Evolutionary conservation across 306 rosid species (phyloP), one percentile per base, ranked within the genome.

Genomic region (Begonia peltatifolia): DNA sequence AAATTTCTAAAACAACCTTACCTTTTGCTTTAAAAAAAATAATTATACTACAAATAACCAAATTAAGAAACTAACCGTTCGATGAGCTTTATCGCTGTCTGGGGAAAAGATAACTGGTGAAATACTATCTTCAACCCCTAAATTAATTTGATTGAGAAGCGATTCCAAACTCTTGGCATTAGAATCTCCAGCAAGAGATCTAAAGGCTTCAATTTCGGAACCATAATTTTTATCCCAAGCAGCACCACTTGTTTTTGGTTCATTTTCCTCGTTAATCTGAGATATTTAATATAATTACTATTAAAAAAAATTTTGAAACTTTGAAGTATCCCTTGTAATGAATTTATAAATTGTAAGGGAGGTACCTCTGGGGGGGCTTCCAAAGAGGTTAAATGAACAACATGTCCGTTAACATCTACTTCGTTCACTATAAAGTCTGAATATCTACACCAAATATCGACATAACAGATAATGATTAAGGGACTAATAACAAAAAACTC

Each of bases 361-460:
- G 51, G 36, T 47, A 70, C 81, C 74, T 78, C 93, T 6, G 46
- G 58, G 18, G 84, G 81, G 23, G 83, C 75, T 42, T 83, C 87
- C 55, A 85, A 77, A 17, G 81, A 70, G 50, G 86, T 74, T 74
- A 90, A 57, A 35, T 65, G 85, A 70, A 75, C 83, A 64, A 85
- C 82, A 43, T 79, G 62, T 62, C 82, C 95, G 42, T 78, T 90
- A 2, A 25, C 60, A 59, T 78, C 95, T n/a, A 90, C 97, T 83
- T 90, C 95, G 12, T 90, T 74, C 35, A 90, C 95, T 47, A 90
- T 85, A 64, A 90, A 90, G 68, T 85, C 97, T 54, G 95, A 80
- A 63, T 90, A 90, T 80, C 97, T 89, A 53, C 1, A 74, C 49
- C 63, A 75, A 59, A 63, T 16, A 73, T 58, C 46, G 61, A 42